Evolutionary conservation across 2,329 filamentous ascomycete species (phyloP), one percentile per base, ranked within the genome.

Genomic region (Neonectria magnoliae): DNA sequence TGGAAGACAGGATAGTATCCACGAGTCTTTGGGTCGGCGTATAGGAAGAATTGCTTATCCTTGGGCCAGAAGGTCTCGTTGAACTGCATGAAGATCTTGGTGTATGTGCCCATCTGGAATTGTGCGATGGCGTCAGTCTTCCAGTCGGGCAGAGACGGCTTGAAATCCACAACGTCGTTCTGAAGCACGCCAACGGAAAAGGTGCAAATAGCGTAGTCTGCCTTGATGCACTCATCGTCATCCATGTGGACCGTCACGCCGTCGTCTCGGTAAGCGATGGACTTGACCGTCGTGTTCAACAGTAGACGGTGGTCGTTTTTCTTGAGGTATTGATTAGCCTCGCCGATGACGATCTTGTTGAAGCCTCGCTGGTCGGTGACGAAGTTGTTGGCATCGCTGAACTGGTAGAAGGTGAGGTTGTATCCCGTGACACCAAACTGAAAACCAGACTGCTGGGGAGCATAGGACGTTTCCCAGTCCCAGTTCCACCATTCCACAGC

Each of bases 31-130:
- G 80, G 76, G 27, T 83, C 82, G 0, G 82, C 82, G 57, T 84
- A 84, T 0, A 84, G 72, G 62, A 84, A 81, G 66, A 76, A 84
- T 64, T 84, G 76, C 1, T 75, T 79, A n/a, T 81, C 76, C 1
- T 77, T 73, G 0, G 69, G 79, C 90, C 90, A 92, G 76, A 92
- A 93, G 0, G 87, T 85, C 60, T 88, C 81, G 66, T 88, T 81
- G 77, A 92, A 92, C 66, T 91, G 90, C 64, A 90, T 79, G 77
- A 92, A 92, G 65, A 92, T 87, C 74, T 93, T 93, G 55, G 89
- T 92, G 77, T 92, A 93, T 0, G 89, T 91, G 8, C 87, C 90
- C 86, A 92, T 91, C 66, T 83, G 81, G 75, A 91, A 91, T 36
- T 85, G 87, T 3, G 86, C 83, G 52, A 92, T 90, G 0, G 88